Conservation (phyloP, 495 filamentous ascomycete species). For the Penicillium robsamsonii region DNA sequence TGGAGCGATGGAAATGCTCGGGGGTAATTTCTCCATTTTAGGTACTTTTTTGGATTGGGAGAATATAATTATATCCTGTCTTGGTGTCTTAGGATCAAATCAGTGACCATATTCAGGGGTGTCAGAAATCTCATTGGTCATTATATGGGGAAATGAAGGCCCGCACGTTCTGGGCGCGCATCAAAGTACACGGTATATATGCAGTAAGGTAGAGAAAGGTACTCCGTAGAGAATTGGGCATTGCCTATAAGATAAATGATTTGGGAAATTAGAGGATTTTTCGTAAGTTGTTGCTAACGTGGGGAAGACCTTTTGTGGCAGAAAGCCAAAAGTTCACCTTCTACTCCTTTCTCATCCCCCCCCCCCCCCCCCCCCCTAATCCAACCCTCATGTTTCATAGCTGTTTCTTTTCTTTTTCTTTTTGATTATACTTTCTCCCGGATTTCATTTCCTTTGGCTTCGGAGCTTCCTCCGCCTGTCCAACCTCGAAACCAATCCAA, state of each 20-base stretch:
- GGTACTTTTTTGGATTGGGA: background rate
- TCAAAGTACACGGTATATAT: background rate
- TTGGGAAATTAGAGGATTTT: background rate
- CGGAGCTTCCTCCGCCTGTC: background rate
- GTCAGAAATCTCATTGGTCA: background rate
- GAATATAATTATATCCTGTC: background rate
- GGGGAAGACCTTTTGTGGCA: conserved; percentile 3
- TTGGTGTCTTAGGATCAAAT: background rate
- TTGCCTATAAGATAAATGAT: background rate
- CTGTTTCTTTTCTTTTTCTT: conserved; percentile 9
- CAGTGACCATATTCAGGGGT: conserved; percentile 2
- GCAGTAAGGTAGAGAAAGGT: background rate
- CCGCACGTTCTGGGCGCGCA: conserved; percentile 8
- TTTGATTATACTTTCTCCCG: background rate
- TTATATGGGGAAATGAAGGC: conserved; percentile 2
- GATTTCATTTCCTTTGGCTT: conserved; percentile 9
- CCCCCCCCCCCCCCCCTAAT: background rate
- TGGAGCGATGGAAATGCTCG: background rate
- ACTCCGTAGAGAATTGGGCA: background rate
- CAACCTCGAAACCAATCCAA: conserved; percentile 4
- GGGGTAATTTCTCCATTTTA: background rate
- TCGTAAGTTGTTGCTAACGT: background rate
- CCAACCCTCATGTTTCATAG: background rate
- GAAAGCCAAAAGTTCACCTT: conserved; percentile 5
- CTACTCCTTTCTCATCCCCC: conserved; percentile 9